Evolutionary conservation across 305 asterid genomes (phyloP).

Genomic region (Plantago coronopus): DNA sequence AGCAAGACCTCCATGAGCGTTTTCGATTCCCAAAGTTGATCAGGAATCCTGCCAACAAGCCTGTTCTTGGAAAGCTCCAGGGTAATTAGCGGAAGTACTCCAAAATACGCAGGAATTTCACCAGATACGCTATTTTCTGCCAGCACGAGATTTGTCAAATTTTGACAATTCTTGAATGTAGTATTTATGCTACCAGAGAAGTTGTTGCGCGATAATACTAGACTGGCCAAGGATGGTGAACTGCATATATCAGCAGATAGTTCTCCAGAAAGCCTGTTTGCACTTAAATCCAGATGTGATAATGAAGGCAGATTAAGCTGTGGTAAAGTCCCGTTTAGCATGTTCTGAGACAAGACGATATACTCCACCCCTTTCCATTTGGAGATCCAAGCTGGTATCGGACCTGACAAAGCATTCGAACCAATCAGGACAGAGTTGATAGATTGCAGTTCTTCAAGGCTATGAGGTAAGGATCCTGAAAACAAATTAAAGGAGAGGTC

Average conservation of each 20-base stretch:
- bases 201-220: slow-evolving; percentile 47
- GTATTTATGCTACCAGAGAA: slow-evolving; percentile 50
- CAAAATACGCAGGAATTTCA: slow-evolving; percentile 59
- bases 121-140: slow-evolving; percentile 59
- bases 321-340: slow-evolving; percentile 52
- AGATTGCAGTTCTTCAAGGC: slow-evolving; percentile 46
- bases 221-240: slow-evolving; percentile 36
- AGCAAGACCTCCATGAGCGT: slow-evolving; percentile 56
- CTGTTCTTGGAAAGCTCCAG: slow-evolving; percentile 58
- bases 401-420: slow-evolving; percentile 57
- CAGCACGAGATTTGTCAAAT: slow-evolving; percentile 45
- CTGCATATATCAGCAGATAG: slow-evolving; percentile 49
- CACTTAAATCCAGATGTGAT: slow-evolving; percentile 42
- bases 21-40: slow-evolving; percentile 60
- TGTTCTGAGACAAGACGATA: slow-evolving; percentile 49
- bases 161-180: slow-evolving; percentile 44
- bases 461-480: slow-evolving; percentile 46
- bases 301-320: slow-evolving; percentile 48
- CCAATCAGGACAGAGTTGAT: slow-evolving; percentile 43
- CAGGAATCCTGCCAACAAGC: slow-evolving; percentile 55
- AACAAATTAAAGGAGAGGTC: slow-evolving; percentile 59
- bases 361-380: slow-evolving; percentile 52
- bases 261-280: slow-evolving; percentile 60
- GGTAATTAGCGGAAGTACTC: slow-evolving; percentile 48
- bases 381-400: slow-evolving; percentile 65